phyloP scores from a whole-genome alignment of 23 red algal species.

The Gracilariopsis chorda region DNA sequence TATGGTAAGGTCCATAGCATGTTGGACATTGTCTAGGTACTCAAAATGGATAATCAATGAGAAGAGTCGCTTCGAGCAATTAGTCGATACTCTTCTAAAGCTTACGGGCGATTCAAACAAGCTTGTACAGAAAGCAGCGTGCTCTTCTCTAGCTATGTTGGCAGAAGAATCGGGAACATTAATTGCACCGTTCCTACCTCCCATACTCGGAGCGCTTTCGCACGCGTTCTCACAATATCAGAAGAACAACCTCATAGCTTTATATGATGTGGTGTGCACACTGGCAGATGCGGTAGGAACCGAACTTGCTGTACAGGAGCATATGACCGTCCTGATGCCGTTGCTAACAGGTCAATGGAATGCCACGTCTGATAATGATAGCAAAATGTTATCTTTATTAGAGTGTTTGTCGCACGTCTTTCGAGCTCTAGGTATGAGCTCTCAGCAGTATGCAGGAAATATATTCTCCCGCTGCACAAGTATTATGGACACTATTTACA shows the following conservation, averaged over 20 bases:
- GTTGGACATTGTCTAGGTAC: conserved; percentile 86
- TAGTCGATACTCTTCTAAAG: conserved; percentile 62
- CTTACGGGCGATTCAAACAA: conserved; percentile 71
- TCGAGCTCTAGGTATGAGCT: conserved; percentile 40
- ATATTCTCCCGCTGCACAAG: conserved; percentile 71
- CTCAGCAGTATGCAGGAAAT: conserved; percentile 66
- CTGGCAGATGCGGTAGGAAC: conserved; percentile 75
- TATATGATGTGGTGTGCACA: conserved; percentile 76
- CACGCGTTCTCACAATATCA: conserved; percentile 77
- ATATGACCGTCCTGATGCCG: conserved; percentile 63
- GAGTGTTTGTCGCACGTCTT: conserved; percentile 79
- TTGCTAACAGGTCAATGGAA: conserved; percentile 78
- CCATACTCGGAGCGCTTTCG: conserved; percentile 58
- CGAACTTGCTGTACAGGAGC: conserved; percentile 46
- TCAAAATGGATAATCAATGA: conserved; percentile 71
- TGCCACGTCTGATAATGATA: conserved; percentile 54
- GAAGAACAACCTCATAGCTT: conserved; percentile 58
- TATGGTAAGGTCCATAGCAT: conserved; percentile 82
- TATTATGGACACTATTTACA: conserved; percentile 64
- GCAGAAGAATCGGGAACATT: conserved; percentile 63
- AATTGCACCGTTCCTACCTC: conserved; percentile 51
- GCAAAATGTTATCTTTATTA: conserved; percentile 72
- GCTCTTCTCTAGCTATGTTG: conserved; percentile 80
- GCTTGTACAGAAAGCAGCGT: conserved; percentile 83
- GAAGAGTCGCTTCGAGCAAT: conserved; percentile 32